phyloP scores from a whole-genome alignment of 2,329 filamentous ascomycete species.

The Diaporthe sp. region DNA sequence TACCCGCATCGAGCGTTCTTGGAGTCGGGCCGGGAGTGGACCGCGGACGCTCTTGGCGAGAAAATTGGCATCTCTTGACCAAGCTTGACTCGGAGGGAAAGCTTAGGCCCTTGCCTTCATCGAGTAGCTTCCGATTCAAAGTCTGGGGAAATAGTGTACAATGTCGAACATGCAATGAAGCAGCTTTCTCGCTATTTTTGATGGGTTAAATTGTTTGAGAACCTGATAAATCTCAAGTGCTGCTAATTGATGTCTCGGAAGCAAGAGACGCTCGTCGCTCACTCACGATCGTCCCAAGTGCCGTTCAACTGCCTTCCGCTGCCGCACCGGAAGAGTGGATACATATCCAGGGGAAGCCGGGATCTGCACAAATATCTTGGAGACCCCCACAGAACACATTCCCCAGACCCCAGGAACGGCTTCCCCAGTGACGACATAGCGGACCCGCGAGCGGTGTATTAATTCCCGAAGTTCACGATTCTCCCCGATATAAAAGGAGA shows the following conservation, averaged over 20 bases:
- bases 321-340: conserved; percentile 25
- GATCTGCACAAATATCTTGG: conserved; percentile 21
- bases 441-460: conserved; percentile 29
- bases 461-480: conserved; percentile 10
- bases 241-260: neutral
- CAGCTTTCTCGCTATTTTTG: neutral
- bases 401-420: conserved; percentile 15
- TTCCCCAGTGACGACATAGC: conserved; percentile 34
- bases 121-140: neutral
- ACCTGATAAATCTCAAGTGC: too few relatives aligned
- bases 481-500: conserved; percentile 1
- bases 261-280: neutral
- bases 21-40: conserved; percentile 24
- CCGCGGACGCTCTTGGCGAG: conserved; percentile 15
- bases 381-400: conserved; percentile 31
- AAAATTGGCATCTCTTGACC: conserved; percentile 31
- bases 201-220: neutral
- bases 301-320: conserved; percentile 24
- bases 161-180: neutral
- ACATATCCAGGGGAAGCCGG: neutral
- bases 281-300: neutral
- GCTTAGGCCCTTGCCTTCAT: neutral
- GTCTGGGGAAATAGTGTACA: neutral
- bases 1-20: neutral
- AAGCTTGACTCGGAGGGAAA: conserved; percentile 16